phyloP scores from a whole-genome alignment of 2,329 filamentous ascomycete species.

The Colletotrichum phormii region DNA sequence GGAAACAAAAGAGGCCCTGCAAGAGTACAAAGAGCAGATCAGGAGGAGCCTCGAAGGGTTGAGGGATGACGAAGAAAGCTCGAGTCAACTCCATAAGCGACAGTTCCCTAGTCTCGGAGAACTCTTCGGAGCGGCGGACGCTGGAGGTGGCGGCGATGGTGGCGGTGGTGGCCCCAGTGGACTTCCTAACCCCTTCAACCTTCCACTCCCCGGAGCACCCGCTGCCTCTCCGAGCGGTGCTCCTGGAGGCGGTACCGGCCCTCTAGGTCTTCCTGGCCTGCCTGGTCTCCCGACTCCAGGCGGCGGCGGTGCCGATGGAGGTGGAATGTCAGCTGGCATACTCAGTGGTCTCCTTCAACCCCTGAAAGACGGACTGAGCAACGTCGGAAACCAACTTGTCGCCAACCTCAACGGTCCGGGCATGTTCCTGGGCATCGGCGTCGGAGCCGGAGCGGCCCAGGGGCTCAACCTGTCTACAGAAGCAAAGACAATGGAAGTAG shows the following conservation, averaged over 20 bases:
- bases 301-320: neutral
- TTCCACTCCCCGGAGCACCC: conserved; percentile 4
- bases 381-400: conserved; percentile 30
- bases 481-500: conserved; percentile 29
- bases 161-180: neutral
- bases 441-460: conserved; percentile 41
- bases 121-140: conserved; percentile 4
- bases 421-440: conserved; percentile 42
- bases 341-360: conserved; percentile 27
- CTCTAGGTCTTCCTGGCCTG: neutral
- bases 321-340: conserved; percentile 10
- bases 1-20: conserved; percentile 29
- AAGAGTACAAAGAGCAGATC: conserved; percentile 24
- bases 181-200: neutral
- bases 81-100: conserved; percentile 2
- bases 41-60: conserved; percentile 11
- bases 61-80: neutral
- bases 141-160: neutral
- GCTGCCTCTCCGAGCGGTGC: neutral
- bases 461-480: conserved; percentile 39
- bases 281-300: conserved; percentile 6
- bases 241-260: neutral
- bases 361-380: conserved; percentile 29
- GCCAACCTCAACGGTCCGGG: conserved; percentile 33
- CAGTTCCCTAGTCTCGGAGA: conserved; percentile 7